phyloP scores from a whole-genome alignment of 257 asterid species.

The Thymus quinquecostatus region DNA sequence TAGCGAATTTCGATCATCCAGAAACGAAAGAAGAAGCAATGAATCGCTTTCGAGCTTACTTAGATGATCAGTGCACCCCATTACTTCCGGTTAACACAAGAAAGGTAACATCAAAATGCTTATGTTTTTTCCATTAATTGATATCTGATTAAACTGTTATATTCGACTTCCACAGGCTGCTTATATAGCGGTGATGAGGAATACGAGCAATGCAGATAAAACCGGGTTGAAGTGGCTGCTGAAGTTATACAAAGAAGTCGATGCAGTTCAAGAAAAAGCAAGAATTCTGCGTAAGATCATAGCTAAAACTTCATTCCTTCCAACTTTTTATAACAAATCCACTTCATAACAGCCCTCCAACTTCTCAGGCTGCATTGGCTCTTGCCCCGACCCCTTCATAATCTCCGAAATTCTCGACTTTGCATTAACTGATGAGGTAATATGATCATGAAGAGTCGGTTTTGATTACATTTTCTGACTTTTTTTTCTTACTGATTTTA shows the following conservation, averaged over 20 bases:
- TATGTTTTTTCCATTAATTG: background rate
- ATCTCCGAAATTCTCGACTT: constrained; percentile 38
- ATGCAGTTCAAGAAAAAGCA: constrained; percentile 40
- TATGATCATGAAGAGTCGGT: background rate
- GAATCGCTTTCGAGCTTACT: constrained; percentile 40
- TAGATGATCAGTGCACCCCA: constrained; percentile 37
- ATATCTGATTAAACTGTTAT: background rate
- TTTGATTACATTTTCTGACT: background rate
- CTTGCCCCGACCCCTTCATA: constrained; percentile 41
- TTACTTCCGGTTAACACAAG: constrained; percentile 45
- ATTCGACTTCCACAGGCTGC: constrained; percentile 36
- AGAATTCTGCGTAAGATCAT: constrained; percentile 40
- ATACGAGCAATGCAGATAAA: constrained; percentile 29
- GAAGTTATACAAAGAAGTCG: constrained; percentile 39
- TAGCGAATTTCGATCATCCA: constrained; percentile 42
- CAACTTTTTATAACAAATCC: background rate
- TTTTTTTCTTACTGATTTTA: background rate
- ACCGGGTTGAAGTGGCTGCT: constrained; percentile 35
- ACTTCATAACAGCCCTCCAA: background rate
- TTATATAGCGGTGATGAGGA: constrained; percentile 41
- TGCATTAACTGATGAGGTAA: constrained; percentile 46
- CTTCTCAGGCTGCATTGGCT: constrained; percentile 42
- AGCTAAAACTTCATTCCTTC: background rate
- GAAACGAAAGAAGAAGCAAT: constrained; percentile 45
- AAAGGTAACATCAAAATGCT: constrained; percentile 33